Evolutionary conservation across 2,329 filamentous ascomycete species (phyloP), one percentile per base, ranked within the genome.

Genomic region (Colletotrichum nymphaeae): DNA sequence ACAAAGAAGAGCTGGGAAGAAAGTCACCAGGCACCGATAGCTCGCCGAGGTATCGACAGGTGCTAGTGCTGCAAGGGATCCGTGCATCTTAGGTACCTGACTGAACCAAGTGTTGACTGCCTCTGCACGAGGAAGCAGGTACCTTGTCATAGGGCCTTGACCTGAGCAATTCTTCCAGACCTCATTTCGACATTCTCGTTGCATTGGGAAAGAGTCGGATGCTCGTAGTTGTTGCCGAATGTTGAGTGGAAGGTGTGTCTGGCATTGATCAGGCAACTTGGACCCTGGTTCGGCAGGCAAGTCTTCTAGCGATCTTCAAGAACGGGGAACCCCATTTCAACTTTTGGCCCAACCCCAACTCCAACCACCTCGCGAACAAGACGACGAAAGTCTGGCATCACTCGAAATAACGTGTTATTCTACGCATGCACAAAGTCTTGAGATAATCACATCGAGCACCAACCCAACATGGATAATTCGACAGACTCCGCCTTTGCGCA

Each of bases 401-500:
- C 9, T 32, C 1, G 8, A 32, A 26, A 19, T 9, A 49, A 19
- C 9, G 19, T 8, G 12, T 52, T 26, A 49, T 19, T n/a, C 42
- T n/a, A 49, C 42, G 42, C 42, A 5, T 32, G 42, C 19, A 32
- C 5, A 26, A 55, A 14, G 3, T 55, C 22, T 28, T 14, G 6
- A 24, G 22, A 55, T 5, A 55, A 24, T 55, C 22, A 7, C 14
- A 55, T 4, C 6, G 24, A 24, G 11, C n/a, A 11, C 12, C 52
- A 26, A 26, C 4, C 11, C 62, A 14, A n/a, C 7, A 55, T 59
- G 66, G 16, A 42, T 12, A 46, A 42, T 5, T 22, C 22, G 14
- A 22, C 22, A 8, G 28, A 49, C 32, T n/a, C n/a, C 26, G 19
- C 9, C 16, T 64, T 26, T 19, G 16, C 35, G 24, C 88, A 90